Evolutionary conservation across 73 alveolate species (phyloP), one percentile per base, ranked within the genome.

Genomic region (Paramecium pentaurelia): DNA sequence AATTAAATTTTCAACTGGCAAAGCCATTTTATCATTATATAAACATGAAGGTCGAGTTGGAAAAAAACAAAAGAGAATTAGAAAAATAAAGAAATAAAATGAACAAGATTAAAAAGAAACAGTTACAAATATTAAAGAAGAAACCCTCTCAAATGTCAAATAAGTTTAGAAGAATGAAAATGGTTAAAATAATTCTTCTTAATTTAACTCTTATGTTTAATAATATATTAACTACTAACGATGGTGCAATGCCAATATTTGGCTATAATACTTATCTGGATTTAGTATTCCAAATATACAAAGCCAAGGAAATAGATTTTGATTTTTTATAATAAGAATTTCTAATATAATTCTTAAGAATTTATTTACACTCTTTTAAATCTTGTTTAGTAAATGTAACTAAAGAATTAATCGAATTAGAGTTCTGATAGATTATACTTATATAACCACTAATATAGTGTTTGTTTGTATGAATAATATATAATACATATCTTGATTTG

Each of bases 21-120:
- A 89, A 47, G 94, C 94, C 40, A 89, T 89, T 8, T 51, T 89
- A 18, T 25, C 71, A 89, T 40, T 83, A 10, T 89, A 32, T 64
- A 89, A 71, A 75, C 71, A 71, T 37, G 94, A 89, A 71, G 94
- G 94, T 8, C 94, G 94, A n/a, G 38, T 89, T 16, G 94, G 94
- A 8, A 89, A 89, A 64, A 64, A 64, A 64, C 47, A 64, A 64
- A 64, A 64, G 28, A 64, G 84, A 64, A 64, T 64, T n/a, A 64
- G 84, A 64, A 64, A 34, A 64, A 64, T 27, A 8, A 32, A 64
- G 51, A 64, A 64, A 16, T 1, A 64, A 28, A 34, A 12, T 12
- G 22, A 64, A 64, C 6, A 28, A 11, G 28, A 64, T 22, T 36
- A 64, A 64, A 64, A 51, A 64, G 84, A 64, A 18, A 64, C 84